Conservation (phyloP, 495 filamentous ascomycete species). For the Daldinia vernicosa region DNA sequence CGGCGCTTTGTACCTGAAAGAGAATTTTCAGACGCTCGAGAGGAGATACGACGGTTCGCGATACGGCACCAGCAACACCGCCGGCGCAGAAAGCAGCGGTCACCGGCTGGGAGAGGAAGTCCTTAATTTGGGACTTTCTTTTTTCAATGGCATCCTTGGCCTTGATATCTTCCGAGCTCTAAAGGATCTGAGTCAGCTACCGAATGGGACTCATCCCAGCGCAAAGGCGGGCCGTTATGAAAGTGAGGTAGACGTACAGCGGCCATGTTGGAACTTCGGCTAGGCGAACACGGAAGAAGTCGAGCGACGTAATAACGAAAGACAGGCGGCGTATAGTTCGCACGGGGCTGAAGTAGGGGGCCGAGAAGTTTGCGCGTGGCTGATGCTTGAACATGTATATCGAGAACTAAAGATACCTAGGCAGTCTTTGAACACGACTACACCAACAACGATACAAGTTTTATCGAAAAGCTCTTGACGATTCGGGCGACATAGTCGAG, state of each 20-base stretch:
- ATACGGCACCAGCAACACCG: conserved; percentile 95
- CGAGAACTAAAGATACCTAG: conserved; percentile 17
- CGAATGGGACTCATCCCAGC: conserved; percentile 5
- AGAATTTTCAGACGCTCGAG: conserved; percentile 96
- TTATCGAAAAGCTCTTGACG: conserved; percentile 39
- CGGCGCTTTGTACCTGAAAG: conserved; percentile 92
- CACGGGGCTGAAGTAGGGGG: conserved; percentile 22
- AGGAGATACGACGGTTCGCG: conserved; percentile 93
- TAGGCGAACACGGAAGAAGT: conserved; percentile 11
- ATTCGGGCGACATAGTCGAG: conserved; percentile 46
- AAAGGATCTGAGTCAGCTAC: conserved; percentile 30
- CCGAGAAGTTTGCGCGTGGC: conserved; percentile 29
- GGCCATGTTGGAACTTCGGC: conserved; percentile 34
- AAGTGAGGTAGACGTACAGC: conserved; percentile 30
- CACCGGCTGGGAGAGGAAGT: conserved; percentile 77
- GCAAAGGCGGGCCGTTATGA: neutral
- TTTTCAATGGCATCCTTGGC: conserved; percentile 38
- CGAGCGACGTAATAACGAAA: conserved; percentile 12
- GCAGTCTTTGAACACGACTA: conserved; percentile 26
- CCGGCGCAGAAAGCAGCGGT: conserved; percentile 94
- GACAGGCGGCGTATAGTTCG: conserved; percentile 18
- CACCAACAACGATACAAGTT: conserved; percentile 30
- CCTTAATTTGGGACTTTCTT: conserved; percentile 48
- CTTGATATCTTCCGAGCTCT: conserved; percentile 44
- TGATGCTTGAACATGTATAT: conserved; percentile 29